phyloP scores from a whole-genome alignment of 805 yeast species.

The Candida tallmaniae region DNA sequence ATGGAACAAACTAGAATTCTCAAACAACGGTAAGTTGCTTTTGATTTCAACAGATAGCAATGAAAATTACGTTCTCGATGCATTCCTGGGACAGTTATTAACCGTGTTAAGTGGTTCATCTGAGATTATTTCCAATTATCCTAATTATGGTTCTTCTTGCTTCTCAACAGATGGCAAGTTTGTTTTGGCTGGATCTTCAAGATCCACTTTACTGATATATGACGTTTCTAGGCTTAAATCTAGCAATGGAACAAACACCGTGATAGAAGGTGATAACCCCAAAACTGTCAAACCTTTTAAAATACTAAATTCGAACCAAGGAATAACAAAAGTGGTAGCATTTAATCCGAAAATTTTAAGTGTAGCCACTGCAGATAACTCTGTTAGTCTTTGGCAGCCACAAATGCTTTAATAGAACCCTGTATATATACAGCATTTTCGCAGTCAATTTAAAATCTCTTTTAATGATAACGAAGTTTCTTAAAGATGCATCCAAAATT shows the following conservation, averaged over 20 bases:
- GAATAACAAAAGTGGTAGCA: constrained; percentile 45
- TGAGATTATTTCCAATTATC: constrained; percentile 20
- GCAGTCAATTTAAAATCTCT: not conserved
- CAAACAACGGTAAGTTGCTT: constrained; percentile 68
- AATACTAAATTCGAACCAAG: constrained; percentile 19
- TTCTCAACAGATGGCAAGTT: constrained; percentile 40
- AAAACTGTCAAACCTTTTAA: constrained; percentile 19
- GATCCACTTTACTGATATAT: constrained; percentile 22
- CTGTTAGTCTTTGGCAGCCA: constrained; percentile 35
- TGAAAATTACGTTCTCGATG: constrained; percentile 61
- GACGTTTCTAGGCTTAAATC: constrained; percentile 24
- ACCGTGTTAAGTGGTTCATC: constrained; percentile 15
- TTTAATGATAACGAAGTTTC: constrained; percentile 4
- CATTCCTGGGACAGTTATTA: constrained; percentile 56
- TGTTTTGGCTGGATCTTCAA: constrained; percentile 28
- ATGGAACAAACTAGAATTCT: constrained; percentile 66
- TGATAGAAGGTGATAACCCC: constrained; percentile 17
- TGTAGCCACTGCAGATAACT: constrained; percentile 60
- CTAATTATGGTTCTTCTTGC: constrained; percentile 28
- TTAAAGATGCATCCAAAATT: constrained; percentile 3
- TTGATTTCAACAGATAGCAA: constrained; percentile 52
- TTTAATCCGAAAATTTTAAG: constrained; percentile 61
- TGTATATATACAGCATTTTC: not conserved
- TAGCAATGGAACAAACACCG: constrained; percentile 15
- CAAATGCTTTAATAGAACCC: constrained; percentile 1